Base-by-base conservation (phyloP, 495 filamentous ascomycete genomes). In the Parathielavia appendiculata region DNA sequence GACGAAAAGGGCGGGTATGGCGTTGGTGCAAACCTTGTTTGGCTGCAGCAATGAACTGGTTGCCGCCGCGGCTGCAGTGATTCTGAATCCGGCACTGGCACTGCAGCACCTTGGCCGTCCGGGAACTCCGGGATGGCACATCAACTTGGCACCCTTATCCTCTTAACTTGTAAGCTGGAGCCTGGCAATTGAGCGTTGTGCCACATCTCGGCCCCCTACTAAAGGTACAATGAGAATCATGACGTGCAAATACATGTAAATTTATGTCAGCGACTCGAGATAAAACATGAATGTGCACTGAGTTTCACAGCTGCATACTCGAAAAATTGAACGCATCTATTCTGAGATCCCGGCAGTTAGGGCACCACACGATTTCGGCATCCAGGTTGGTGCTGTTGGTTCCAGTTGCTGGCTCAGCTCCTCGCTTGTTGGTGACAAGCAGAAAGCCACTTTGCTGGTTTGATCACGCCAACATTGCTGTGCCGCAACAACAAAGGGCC, bases 391-490 rank as follows among this genome's bases (percentile, higher is more conserved):
- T 20, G 20, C 11, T 52, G 49, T 52, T 52, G 49, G 49, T 52
- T 40, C 49, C 14, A 11, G 34, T 2, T 14, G 49, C 32, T 41
- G 51, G 51, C 36, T 53, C 51, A 53, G 51, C 39, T 19, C 51
- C 4, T 43, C 51, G 23, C 36, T 36, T 43, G 53, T 38, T 56
- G 41, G 41, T 46, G 17, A 14, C 23, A 5, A 22, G 40, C 16
- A 26, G 23, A 6, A n/a, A 14, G 51, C 14, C 11, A 46, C 19
- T 23, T 36, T 14, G 9, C 41, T 47, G 53, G 11, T 35, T 22
- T 12, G 44, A 16, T 16, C 41, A 12, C 53, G 4, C 2, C 36
- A 53, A 6, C 13, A 23, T 49, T 9, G 22, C 52, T 34, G 53
- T 46, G 53, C 53, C 53, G 53, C 53, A 19, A 30, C 4, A 45